These are phyloP conservation scores for carrot (Daucus carota) DNA, from an alignment of 129 eudicot species.

Conservation along the genomic window DH1_v3.0 NC_030386.2:34870001-34870500, in stretches of 20 bases:
- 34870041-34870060: neutral
- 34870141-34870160: no score
- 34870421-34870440: constrained; percentile 10
- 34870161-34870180: no score
- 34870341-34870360: neutral
- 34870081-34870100: neutral
- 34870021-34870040: neutral
- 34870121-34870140: no score
- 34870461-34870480: constrained; percentile 65
- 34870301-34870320: neutral
- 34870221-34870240: neutral
- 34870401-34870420: neutral
- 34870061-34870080: neutral
- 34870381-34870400: neutral
- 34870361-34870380: no score
- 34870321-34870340: neutral
- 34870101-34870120: neutral
- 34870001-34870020: neutral
- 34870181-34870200: no score
- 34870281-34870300: neutral
- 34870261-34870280: neutral
- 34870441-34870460: constrained; percentile 98
- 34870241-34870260: neutral
- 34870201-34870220: neutral
- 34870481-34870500: constrained; percentile 89